Conservation (phyloP, 768 basidiomycete species). For the Exsudoporus frostii region DNA sequence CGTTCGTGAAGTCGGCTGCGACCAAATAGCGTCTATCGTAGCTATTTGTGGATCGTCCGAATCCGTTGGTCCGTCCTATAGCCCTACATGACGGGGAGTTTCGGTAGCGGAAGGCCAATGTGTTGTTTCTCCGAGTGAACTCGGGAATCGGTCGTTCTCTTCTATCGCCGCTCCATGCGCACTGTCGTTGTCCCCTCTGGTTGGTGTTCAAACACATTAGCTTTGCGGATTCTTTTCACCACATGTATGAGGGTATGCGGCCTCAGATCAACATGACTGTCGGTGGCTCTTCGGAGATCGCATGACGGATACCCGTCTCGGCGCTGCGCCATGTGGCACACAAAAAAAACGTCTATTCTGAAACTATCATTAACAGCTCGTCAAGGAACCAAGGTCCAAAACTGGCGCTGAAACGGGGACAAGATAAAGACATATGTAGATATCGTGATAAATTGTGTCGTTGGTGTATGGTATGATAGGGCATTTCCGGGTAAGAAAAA, state of each 20-base stretch:
- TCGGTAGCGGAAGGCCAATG: too few species aligned
- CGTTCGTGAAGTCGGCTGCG: too few species aligned
- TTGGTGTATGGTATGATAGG: not conserved
- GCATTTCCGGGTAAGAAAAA: not conserved
- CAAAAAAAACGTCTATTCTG: conserved; percentile 7
- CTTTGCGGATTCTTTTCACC: not conserved
- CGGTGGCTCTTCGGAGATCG: not conserved
- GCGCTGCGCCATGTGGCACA: not conserved
- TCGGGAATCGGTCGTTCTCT: too few species aligned
- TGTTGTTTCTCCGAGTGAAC: too few species aligned
- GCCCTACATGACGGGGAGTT: too few species aligned
- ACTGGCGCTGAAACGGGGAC: not conserved
- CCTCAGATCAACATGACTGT: not conserved
- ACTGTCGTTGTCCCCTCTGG: not conserved
- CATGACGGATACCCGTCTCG: not conserved
- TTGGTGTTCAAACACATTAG: not conserved
- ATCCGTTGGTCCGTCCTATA: too few species aligned
- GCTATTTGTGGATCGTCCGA: too few species aligned
- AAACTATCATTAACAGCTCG: not conserved
- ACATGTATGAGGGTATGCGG: too few species aligned
- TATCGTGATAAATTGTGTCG: conserved; percentile 10
- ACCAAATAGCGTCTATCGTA: too few species aligned
- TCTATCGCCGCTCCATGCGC: too few species aligned
- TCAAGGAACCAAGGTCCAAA: conserved; percentile 1
- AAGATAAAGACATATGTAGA: conserved; percentile 4